Evolutionary conservation across 257 asterid species (phyloP).

Genomic region (Datura wrightii): DNA sequence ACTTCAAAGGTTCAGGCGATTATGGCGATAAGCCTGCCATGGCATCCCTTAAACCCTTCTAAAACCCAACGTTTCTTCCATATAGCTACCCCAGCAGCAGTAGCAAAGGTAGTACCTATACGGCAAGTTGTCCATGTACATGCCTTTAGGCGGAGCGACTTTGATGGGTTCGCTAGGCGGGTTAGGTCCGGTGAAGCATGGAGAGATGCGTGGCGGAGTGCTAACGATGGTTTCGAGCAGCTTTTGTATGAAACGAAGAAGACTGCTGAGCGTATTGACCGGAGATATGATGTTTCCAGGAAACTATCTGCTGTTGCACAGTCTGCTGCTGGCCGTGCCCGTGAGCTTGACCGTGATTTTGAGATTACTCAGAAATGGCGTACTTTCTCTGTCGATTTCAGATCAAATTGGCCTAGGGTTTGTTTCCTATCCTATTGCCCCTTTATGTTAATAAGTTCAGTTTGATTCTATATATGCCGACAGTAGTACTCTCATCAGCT

Average conservation of each 20-base stretch:
- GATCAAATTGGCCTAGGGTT: conserved; percentile 81
- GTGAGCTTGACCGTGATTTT: conserved; percentile 80
- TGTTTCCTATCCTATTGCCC: conserved; percentile 10
- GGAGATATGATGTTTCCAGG: conserved; percentile 67
- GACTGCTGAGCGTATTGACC: conserved; percentile 85
- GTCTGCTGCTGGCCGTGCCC: conserved; percentile 74
- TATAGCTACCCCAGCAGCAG: neutral
- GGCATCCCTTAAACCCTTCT: conserved; percentile 62
- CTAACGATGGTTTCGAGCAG: conserved; percentile 87
- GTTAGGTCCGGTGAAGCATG: conserved; percentile 74
- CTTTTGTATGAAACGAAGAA: conserved; percentile 76
- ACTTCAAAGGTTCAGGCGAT: conserved; percentile 1
- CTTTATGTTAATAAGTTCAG: neutral
- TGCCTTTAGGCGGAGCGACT: conserved; percentile 85
- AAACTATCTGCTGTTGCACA: conserved; percentile 59
- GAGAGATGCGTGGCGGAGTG: conserved; percentile 79
- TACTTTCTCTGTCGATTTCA: conserved; percentile 69
- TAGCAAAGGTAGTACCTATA: conserved; percentile 32
- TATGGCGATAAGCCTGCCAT: conserved; percentile 76
- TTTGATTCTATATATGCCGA: neutral
- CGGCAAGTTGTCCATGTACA: conserved; percentile 47
- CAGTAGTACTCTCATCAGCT: neutral
- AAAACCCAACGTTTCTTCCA: conserved; percentile 28
- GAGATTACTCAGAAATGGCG: conserved; percentile 79
- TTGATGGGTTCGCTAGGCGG: conserved; percentile 84